phyloP scores from a whole-genome alignment of 768 basidiomycete genomes.

The Boletus patriciae region DNA sequence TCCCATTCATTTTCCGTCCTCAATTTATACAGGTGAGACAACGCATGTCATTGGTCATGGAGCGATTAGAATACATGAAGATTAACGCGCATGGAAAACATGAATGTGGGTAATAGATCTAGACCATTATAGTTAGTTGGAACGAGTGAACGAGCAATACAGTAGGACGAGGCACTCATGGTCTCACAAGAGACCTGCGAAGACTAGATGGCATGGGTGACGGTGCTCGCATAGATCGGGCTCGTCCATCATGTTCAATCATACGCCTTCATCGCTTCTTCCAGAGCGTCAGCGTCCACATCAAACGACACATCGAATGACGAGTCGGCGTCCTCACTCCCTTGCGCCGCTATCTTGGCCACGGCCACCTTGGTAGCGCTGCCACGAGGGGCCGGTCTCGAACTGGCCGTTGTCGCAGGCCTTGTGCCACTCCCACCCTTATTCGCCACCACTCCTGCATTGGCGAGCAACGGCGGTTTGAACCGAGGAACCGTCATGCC shows the following conservation, averaged over 20 bases:
- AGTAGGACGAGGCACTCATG: neutral
- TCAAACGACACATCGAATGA: conserved; percentile 35
- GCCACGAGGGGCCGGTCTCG: neutral
- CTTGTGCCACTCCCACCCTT: conserved; percentile 6
- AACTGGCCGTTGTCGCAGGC: neutral
- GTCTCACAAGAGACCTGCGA: neutral
- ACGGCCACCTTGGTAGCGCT: neutral
- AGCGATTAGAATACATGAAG: neutral
- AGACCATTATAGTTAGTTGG: neutral
- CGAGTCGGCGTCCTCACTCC: conserved; percentile 25
- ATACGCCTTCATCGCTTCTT: conserved; percentile 33
- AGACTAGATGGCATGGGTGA: neutral
- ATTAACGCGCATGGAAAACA: conserved; percentile 3
- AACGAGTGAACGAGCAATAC: neutral
- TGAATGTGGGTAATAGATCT: conserved; percentile 7
- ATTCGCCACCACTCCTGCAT: neutral
- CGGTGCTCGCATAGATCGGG: neutral
- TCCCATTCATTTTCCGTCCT: neutral
- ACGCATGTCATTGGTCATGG: neutral
- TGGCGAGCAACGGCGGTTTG: conserved; percentile 28
- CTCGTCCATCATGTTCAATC: conserved; percentile 13
- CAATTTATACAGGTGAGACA: neutral
- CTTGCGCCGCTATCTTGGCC: neutral
- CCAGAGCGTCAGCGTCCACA: conserved; percentile 29
- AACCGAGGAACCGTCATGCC: conserved; percentile 22